Evolutionary conservation across 2,329 filamentous ascomycete genomes (phyloP), one percentile per base, ranked within the genome.

Genomic region (Drechslerella coelobrocha): DNA sequence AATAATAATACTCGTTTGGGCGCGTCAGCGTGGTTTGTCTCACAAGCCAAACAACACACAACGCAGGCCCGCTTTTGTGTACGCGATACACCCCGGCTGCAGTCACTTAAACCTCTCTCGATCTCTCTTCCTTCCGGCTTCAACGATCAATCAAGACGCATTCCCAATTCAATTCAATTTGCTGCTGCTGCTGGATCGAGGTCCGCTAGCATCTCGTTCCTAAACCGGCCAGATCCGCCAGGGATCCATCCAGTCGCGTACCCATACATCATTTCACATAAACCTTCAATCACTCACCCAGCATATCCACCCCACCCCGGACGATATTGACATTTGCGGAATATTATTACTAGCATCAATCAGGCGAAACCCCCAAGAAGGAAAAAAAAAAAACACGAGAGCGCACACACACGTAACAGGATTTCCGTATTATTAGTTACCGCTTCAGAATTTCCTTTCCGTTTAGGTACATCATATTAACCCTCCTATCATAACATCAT

Each of bases 391-490:
- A 52, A 52, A 52, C 48, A 52, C 48, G 48, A n/a, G n/a, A n/a
- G n/a, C n/a, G n/a, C n/a, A n/a, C n/a, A n/a, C n/a, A n/a, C n/a
- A n/a, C n/a, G n/a, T n/a, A n/a, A n/a, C n/a, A n/a, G n/a, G n/a
- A n/a, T n/a, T n/a, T n/a, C n/a, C n/a, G 12, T 39, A 39, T 39
- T 14, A 10, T 39, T 39, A 39, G 12, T 39, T 39, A 10, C 48
- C 12, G 51, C 26, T 12, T 29, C 26, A 4, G 45, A 51, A 51
- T 23, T 56, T 19, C 27, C 43, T 55, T 56, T 52, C 53, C 61
- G 52, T 68, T 68, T 68, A 45, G 63, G 56, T 66, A 59, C 41
- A 31, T 39, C 37, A 60, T 39, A 54, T 68, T 60, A 41, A 51
- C 26, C 17, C 41, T 45, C 41, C 9, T 45, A 17, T 17, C 37